Evolutionary conservation across 345 rosid genomes (phyloP).

Genomic region (Corymbia maculata): DNA sequence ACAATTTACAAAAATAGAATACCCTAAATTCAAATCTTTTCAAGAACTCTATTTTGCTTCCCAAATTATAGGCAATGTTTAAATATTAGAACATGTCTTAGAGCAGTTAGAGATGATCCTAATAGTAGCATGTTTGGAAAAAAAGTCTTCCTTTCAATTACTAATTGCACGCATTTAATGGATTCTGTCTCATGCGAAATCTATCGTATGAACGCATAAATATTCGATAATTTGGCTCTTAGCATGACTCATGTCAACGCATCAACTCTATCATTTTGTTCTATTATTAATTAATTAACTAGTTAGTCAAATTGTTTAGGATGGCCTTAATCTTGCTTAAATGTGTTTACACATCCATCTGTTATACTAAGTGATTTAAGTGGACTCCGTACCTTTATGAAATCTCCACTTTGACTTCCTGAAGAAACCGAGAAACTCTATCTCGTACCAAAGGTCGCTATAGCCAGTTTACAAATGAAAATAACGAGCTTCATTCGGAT

Average conservation of each 20-base stretch:
- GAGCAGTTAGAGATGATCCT: accelerated
- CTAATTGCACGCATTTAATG: neutral
- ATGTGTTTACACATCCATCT: neutral
- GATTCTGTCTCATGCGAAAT: neutral
- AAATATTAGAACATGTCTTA: neutral
- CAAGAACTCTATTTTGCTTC: neutral
- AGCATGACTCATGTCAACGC: neutral
- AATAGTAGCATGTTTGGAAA: accelerated
- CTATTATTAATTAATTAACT: neutral
- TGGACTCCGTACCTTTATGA: neutral
- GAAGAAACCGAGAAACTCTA: neutral
- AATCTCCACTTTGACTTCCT: neutral
- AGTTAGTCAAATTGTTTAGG: neutral
- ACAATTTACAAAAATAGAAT: neutral
- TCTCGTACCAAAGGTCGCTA: neutral
- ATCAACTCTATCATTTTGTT: neutral
- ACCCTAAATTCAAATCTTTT: neutral
- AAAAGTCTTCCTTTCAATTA: neutral
- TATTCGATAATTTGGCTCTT: neutral
- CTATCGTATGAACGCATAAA: neutral
- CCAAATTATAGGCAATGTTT: neutral
- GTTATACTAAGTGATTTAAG: neutral
- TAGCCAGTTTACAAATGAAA: neutral
- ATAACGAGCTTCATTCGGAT: neutral
- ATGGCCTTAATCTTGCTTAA: neutral